Percentiles rank a stretch among this genome's conserved stretches.
phyloP scores from a whole-genome alignment of 1,284 basidiomycete genomes.

The Neotropicomus parvogracilis region DNA sequence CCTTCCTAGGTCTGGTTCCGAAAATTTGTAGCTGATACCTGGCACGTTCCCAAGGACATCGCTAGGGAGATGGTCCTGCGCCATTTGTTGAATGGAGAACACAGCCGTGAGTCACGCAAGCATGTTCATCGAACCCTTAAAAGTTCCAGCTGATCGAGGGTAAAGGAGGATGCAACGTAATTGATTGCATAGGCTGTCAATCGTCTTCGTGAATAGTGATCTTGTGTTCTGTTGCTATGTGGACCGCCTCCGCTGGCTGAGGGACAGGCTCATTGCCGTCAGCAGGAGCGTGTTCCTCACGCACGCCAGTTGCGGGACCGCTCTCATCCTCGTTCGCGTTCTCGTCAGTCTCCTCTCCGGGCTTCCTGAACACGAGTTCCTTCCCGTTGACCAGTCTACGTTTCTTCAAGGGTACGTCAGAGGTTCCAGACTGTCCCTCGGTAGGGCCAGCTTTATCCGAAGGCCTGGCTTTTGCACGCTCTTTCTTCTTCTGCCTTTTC shows the following conservation, averaged over 20 bases:
- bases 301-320: constrained; percentile 3
- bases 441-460: constrained; percentile 26
- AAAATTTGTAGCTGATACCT: background rate
- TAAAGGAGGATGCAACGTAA: background rate
- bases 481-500: constrained; percentile 88
- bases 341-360: constrained; percentile 49
- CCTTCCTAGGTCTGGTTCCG: too few relatives aligned
- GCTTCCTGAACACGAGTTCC: constrained; percentile 54
- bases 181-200: constrained; percentile 17
- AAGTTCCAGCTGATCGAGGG: background rate
- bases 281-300: constrained; percentile 11
- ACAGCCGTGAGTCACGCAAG: background rate
- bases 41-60: background rate
- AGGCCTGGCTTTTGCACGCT: constrained; percentile 48
- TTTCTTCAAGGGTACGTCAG: constrained; percentile 44
- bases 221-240: constrained; percentile 37
- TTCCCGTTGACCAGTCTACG: constrained; percentile 54
- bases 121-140: background rate
- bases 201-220: constrained; percentile 55
- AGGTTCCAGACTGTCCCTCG: constrained; percentile 22
- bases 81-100: constrained; percentile 8
- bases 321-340: constrained; percentile 31
- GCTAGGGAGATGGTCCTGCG: constrained; percentile 1
- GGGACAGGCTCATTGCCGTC: constrained; percentile 6
- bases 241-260: constrained; percentile 15